Percentiles rank a stretch among this genome's conserved stretches.
These are phyloP conservation scores for Metschnikowia peoriensis DNA, from an alignment of 805 yeast species.

Conservation along the genomic window DNA sequence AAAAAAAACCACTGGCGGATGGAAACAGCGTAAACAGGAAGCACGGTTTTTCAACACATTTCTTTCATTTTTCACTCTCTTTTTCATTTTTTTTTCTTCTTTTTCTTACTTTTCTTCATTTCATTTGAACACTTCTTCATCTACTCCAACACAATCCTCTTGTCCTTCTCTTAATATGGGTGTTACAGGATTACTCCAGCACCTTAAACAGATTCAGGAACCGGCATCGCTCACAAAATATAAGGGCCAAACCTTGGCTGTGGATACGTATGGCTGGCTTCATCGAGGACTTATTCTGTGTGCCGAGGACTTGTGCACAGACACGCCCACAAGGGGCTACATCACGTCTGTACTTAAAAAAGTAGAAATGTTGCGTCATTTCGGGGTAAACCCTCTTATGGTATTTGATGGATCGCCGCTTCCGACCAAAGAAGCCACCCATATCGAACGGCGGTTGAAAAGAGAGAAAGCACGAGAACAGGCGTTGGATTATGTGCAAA, in stretches of 20 bases:
- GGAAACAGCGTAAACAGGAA: no score
- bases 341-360: slow-evolving; percentile 66
- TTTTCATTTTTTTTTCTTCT: neutral
- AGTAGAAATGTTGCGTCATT: slow-evolving; percentile 60
- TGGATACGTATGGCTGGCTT: slow-evolving; percentile 97
- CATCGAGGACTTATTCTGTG: slow-evolving; percentile 84
- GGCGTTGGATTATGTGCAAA: slow-evolving; percentile 50
- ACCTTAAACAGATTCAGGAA: slow-evolving; percentile 69
- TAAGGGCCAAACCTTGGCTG: slow-evolving; percentile 75
- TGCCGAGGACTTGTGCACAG: slow-evolving; percentile 75
- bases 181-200: slow-evolving; percentile 77
- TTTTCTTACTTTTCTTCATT: no score
- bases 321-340: slow-evolving; percentile 67
- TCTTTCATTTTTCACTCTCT: neutral
- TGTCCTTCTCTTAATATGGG: slow-evolving; percentile 53
- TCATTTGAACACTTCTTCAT: neutral
- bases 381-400: slow-evolving; percentile 76
- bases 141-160: neutral
- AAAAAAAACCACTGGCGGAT: no score
- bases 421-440: slow-evolving; percentile 76
- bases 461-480: slow-evolving; percentile 57
- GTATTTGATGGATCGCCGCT: slow-evolving; percentile 93
- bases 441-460: slow-evolving; percentile 54
- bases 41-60: neutral
- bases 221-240: slow-evolving; percentile 56